These are phyloP conservation scores for Xanthoparmelia taractica DNA, from an alignment of 495 filamentous ascomycete species.

Conservation along the genomic window DNA sequence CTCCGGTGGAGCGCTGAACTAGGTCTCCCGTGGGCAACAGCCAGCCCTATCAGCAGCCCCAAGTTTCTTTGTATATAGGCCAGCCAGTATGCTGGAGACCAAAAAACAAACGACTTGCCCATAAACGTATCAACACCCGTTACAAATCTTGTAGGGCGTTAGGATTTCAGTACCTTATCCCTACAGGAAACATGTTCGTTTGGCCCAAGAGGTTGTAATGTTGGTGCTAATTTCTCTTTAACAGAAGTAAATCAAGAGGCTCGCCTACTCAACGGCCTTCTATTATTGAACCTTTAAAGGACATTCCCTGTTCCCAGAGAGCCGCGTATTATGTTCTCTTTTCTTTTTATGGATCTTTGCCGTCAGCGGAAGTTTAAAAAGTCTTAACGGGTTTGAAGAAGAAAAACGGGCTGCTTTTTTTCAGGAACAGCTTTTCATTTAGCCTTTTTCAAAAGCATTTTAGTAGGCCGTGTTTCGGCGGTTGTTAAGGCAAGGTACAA, in stretches of 20 bases:
- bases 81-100: too few relatives aligned
- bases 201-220: not conserved
- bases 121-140: not conserved
- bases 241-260: not conserved
- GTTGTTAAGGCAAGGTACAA: not conserved
- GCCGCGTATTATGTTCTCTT: not conserved
- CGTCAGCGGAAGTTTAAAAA: not conserved
- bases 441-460: constrained; percentile 1
- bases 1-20: too few relatives aligned
- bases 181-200: not conserved
- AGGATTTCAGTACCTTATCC: not conserved
- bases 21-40: too few relatives aligned
- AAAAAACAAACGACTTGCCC: too few relatives aligned
- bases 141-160: not conserved
- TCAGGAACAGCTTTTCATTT: not conserved
- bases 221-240: not conserved
- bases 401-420: too few relatives aligned
- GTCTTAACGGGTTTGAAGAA: not conserved
- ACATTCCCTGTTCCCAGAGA: not conserved
- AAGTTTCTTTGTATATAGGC: too few relatives aligned
- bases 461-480: constrained; percentile 1
- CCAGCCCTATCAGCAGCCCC: too few relatives aligned
- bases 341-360: too few relatives aligned
- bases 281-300: not conserved
- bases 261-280: not conserved